phyloP scores from a whole-genome alignment of 2,329 filamentous ascomycete genomes.

The Ustulina deusta region DNA sequence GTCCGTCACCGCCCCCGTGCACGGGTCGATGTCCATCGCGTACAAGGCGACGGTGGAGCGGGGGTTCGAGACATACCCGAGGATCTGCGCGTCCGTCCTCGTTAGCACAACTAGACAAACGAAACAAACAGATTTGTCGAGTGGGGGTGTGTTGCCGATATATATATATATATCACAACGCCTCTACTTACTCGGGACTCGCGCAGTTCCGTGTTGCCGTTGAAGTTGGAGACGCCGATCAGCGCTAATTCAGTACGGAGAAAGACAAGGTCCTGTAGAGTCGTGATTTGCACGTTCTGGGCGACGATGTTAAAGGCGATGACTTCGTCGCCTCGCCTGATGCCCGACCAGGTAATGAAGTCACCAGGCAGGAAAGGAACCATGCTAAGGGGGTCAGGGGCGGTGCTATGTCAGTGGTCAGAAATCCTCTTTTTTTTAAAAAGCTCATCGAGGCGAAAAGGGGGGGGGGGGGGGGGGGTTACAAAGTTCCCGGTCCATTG shows the following conservation, averaged over 20 bases:
- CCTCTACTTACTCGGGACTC: conserved; percentile 52
- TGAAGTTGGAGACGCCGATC: conserved; percentile 53
- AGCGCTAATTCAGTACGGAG: conserved; percentile 53
- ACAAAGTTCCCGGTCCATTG: conserved; percentile 52
- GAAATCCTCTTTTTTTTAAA: background rate
- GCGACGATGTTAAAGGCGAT: conserved; percentile 54
- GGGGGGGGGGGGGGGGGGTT: conserved; percentile 15
- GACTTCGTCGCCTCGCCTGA: conserved; percentile 50
- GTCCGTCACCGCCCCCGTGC: conserved; percentile 52
- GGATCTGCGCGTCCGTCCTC: conserved; percentile 41
- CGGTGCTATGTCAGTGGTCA: conserved; percentile 44
- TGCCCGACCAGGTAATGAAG: conserved; percentile 53
- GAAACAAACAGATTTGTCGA: background rate
- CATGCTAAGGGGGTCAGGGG: conserved; percentile 53
- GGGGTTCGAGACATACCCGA: conserved; percentile 53
- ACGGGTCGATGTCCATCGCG: conserved; percentile 54
- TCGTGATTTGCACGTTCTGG: conserved; percentile 54
- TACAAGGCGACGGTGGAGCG: conserved; percentile 51
- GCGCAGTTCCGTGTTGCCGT: conserved; percentile 52
- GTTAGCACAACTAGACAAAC: conserved; percentile 4
- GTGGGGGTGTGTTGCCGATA: background rate
- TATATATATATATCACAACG: background rate
- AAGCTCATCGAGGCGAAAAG: background rate
- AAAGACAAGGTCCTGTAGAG: conserved; percentile 51
- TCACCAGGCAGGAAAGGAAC: conserved; percentile 54